These are phyloP conservation scores for Trypanosoma cruzi DNA, from an alignment of 208 protist species.

Conservation along the genomic window DNA sequence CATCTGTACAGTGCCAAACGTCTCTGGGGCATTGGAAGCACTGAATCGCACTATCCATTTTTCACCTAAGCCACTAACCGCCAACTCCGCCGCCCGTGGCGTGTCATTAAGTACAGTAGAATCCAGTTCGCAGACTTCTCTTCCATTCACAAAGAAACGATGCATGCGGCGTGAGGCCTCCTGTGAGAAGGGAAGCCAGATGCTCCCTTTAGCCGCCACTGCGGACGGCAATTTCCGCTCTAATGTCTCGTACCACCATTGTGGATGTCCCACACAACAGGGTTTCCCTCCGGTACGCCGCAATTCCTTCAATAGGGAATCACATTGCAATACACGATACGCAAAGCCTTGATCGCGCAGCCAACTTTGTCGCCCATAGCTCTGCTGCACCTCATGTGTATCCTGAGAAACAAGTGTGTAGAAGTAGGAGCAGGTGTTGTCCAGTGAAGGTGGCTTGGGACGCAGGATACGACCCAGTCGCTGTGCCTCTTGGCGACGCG, in stretches of 20 bases:
- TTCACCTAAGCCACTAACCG: slow-evolving; percentile 27
- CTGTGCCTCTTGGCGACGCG: slow-evolving; percentile 96
- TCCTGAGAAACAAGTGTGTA: slow-evolving; percentile 98
- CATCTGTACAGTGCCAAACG: slow-evolving; percentile 77
- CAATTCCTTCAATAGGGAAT: slow-evolving; percentile 46
- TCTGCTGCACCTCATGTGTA: slow-evolving; percentile 97
- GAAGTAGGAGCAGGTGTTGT: slow-evolving; percentile 97
- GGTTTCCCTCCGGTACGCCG: slow-evolving; percentile 38
- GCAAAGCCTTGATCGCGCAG: slow-evolving; percentile 96
- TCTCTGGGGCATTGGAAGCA: slow-evolving; percentile 70
- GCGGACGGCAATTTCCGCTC: not conserved
- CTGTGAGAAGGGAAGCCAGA: slow-evolving; percentile 65
- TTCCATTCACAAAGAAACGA: slow-evolving; percentile 51
- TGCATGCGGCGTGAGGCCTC: slow-evolving; percentile 56
- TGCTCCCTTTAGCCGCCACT: slow-evolving; percentile 20
- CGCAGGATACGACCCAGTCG: slow-evolving; percentile 97
- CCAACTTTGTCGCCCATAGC: slow-evolving; percentile 98
- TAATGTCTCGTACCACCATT: slow-evolving; percentile 79
- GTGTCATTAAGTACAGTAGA: slow-evolving; percentile 39
- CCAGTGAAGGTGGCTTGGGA: slow-evolving; percentile 92
- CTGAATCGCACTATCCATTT: slow-evolving; percentile 74
- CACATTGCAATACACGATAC: slow-evolving; percentile 80
- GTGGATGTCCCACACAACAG: slow-evolving; percentile 80
- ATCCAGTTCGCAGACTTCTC: slow-evolving; percentile 41
- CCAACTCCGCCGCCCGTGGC: slow-evolving; percentile 22